Evolutionary conservation across 164 flowering plant species (phyloP), one percentile per base, ranked within the genome.

Genomic region (Brasenia schreberi): DNA sequence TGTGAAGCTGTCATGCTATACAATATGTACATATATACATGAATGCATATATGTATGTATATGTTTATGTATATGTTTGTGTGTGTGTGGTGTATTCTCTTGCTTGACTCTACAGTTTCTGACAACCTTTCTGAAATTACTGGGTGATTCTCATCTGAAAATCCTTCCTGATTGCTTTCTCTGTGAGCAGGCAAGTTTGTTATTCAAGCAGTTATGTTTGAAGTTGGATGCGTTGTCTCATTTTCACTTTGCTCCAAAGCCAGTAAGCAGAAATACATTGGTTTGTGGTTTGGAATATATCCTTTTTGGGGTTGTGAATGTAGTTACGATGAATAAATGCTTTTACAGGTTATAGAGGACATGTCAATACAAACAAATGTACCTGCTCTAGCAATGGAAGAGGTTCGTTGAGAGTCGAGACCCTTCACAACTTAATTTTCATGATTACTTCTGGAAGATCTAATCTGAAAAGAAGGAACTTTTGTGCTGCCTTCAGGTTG

Each of bases 361-460:
- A 90, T 93, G 97, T 79, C 90, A 43, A 74, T 93, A 73, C 88
- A 85, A 79, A 62, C 85, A 66, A 90, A 93, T 82, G 83, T 89
- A 60, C 96, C 98, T 73, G 98, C 97, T 68, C 78, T 93, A 9
- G 95, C 92, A 27, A 89, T 93, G 95, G 98, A 93, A 89, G 98
- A 93, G 96, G 98, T 93, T 77, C 67, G 42, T 19, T 16, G 63
- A 42, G 7, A 18, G 42, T 19, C 11, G 63, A 42, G 7, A 18
- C 59, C 11, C 64, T 52, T 7, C 17, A 63, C n/a, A 19, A 43
- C 42, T 60, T n/a, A 43, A 18, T 44, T 18, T 11, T 19, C 16
- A 9, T 18, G 17, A 12, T 18, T 58, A 7, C 42, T 60, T 19
- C 64, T 61, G 23, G 9, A 63, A 7, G 65, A 6, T 27, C 39